These are phyloP conservation scores for Parathielavia appendiculata DNA, from an alignment of 495 filamentous ascomycete genomes.

Conservation along the genomic window DNA sequence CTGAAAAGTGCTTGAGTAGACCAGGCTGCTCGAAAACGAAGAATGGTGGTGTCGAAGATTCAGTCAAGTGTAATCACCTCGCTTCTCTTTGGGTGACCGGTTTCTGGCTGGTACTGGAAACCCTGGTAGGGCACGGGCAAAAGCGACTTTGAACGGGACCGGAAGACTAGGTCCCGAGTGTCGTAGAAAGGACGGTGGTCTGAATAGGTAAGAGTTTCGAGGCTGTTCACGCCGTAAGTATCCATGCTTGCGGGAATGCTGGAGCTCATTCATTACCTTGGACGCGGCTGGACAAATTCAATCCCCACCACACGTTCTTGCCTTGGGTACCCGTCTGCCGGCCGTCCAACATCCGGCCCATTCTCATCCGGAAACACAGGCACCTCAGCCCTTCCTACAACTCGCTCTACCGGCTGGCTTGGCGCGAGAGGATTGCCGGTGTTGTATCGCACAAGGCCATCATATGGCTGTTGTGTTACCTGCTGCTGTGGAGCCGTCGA, in stretches of 20 bases:
- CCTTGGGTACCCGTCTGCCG: conserved; percentile 11
- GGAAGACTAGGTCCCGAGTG: background rate
- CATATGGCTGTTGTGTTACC: background rate
- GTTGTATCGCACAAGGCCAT: background rate
- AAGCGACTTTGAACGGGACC: conserved; percentile 7
- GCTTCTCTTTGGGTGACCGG: conserved; percentile 2
- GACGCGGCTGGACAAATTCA: conserved; percentile 17
- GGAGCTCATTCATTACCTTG: conserved; percentile 5
- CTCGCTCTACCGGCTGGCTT: conserved; percentile 12
- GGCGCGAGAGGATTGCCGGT: background rate
- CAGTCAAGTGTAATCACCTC: conserved; percentile 17
- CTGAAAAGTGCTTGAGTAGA: background rate
- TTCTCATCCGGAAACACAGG: conserved; percentile 5
- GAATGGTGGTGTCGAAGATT: background rate
- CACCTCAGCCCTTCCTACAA: conserved; percentile 15
- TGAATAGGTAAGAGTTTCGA: background rate
- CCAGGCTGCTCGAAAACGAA: background rate
- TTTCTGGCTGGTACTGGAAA: background rate
- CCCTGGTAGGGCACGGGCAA: conserved; percentile 7
- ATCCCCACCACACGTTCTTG: conserved; percentile 28
- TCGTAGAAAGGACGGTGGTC: background rate
- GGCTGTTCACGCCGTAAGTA: conserved; percentile 1
- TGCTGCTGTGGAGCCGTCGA: background rate
- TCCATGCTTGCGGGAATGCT: background rate
- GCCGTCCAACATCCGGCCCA: background rate